Evolutionary conservation across 805 yeast species (phyloP), one percentile per base, ranked within the genome.

Genomic region (Cyberlindnera lachancei): DNA sequence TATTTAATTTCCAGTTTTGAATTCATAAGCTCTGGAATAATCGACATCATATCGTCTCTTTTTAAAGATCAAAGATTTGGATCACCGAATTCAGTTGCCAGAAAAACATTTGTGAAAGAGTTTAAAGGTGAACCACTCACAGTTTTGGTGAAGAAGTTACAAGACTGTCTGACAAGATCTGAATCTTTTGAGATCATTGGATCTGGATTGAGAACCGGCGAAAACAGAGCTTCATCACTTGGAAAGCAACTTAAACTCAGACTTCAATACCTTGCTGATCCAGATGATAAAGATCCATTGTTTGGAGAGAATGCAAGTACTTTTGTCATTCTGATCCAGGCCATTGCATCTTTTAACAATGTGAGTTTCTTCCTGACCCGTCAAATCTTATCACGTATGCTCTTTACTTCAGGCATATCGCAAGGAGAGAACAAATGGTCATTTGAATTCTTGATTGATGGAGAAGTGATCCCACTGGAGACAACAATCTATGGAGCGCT

Each of bases 401-500:
- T 58, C 20, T 55, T 39, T 25, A 18, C 53, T 46, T 10, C 50
- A 47, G 14, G 15, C 29, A 4, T 31, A 8, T n/a, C n/a, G n/a
- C n/a, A n/a, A n/a, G n/a, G n/a, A n/a, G n/a, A 31, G 4, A 15
- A 22, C 3, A 34, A 41, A 4, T 61, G 64, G 61, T 53, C 64
- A 31, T 58, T 78, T 33, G 80, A 75, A 34, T 84, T 84, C 48
- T 57, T 59, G 1, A 57, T 78, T 10, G 63, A 75, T 40, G 84
- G 70, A 4, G 75, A 73, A 35, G 59, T 55, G 0, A 62, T 83
- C 18, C 79, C 85, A 3, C 62, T 63, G 23, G 83, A 73, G 31
- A 73, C 83, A 0, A 84, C 95, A 0, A 67, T 85, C 3, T 82
- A 76, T 55, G 92, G 92, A 1, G 88, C 86, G 0, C 61, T 81